Percentiles rank a stretch among this genome's conserved stretches.
Conservation (phyloP, 768 basidiomycete species). For the Naematelia encephala region DNA sequence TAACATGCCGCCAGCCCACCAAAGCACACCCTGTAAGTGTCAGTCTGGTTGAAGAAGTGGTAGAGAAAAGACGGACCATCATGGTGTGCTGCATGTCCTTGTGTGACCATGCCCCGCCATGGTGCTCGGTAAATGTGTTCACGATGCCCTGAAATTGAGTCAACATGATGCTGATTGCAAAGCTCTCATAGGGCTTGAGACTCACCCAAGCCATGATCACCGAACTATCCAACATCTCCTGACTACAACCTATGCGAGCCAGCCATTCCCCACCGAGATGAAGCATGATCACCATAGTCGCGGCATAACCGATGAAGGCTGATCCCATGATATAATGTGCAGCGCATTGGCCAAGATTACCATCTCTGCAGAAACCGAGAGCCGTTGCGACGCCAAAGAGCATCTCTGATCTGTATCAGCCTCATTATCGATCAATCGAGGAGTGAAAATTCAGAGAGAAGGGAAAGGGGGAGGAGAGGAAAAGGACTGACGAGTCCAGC, state of each 20-base stretch:
- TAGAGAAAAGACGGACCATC: slow-evolving; percentile 21
- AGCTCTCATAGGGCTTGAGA: neutral
- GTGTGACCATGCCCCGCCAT: slow-evolving; percentile 72
- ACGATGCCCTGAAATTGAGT: slow-evolving; percentile 55
- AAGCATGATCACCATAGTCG: slow-evolving; percentile 73
- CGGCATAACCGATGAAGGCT: slow-evolving; percentile 82
- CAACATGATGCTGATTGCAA: neutral
- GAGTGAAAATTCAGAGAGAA: neutral
- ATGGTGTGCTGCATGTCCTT: slow-evolving; percentile 91
- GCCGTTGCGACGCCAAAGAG: slow-evolving; percentile 72
- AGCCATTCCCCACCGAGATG: slow-evolving; percentile 73
- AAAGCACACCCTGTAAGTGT: slow-evolving; percentile 55
- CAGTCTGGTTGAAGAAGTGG: neutral
- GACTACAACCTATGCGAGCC: slow-evolving; percentile 36
- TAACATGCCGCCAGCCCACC: slow-evolving; percentile 86
- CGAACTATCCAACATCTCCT: slow-evolving; percentile 52
- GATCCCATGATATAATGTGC: slow-evolving; percentile 58
- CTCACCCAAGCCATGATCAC: slow-evolving; percentile 51
- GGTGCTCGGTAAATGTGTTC: slow-evolving; percentile 91
- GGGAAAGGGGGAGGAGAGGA: neutral
- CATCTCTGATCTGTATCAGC: slow-evolving; percentile 56
- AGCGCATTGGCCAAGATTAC: slow-evolving; percentile 74
- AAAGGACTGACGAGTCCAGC: slow-evolving; percentile 62
- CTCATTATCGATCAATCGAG: too few species aligned
- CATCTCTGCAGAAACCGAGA: slow-evolving; percentile 75